Percentiles rank a stretch among this genome's conserved stretches.
Evolutionary conservation across 2,329 filamentous ascomycete species (phyloP).

Genomic region (Alternaria gansuensis): DNA sequence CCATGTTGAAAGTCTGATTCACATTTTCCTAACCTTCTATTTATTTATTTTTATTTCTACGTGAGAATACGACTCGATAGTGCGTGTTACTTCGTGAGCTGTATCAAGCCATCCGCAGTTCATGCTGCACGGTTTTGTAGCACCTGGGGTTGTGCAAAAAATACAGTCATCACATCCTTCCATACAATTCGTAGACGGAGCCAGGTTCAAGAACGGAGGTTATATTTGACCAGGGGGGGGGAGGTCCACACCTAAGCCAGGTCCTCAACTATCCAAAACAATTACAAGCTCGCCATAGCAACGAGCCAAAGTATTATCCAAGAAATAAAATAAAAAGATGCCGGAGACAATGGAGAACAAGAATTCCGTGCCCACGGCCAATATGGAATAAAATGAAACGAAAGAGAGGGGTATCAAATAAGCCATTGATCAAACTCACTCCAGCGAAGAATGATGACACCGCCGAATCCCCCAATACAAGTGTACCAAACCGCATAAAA

Average conservation of each 20-base stretch:
- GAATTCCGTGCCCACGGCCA: not conserved
- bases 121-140: not conserved
- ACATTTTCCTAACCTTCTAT: no score
- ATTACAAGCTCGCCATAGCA: not conserved
- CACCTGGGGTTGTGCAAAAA: no score
- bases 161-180: no score
- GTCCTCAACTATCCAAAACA: not conserved
- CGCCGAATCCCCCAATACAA: not conserved
- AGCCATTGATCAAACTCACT: not conserved
- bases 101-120: not conserved
- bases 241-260: not conserved
- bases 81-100: no score
- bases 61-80: no score
- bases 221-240: no score
- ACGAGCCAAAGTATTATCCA: not conserved
- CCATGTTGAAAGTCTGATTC: no score
- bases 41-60: no score
- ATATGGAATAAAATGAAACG: not conserved
- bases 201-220: not conserved
- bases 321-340: not conserved
- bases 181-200: not conserved
- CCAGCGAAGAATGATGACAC: not conserved
- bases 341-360: not conserved
- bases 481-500: not conserved
- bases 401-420: constrained; percentile 4